Evolutionary conservation across 2,329 filamentous ascomycete genomes (phyloP), one percentile per base, ranked within the genome.

Genomic region (Apiospora hydei): DNA sequence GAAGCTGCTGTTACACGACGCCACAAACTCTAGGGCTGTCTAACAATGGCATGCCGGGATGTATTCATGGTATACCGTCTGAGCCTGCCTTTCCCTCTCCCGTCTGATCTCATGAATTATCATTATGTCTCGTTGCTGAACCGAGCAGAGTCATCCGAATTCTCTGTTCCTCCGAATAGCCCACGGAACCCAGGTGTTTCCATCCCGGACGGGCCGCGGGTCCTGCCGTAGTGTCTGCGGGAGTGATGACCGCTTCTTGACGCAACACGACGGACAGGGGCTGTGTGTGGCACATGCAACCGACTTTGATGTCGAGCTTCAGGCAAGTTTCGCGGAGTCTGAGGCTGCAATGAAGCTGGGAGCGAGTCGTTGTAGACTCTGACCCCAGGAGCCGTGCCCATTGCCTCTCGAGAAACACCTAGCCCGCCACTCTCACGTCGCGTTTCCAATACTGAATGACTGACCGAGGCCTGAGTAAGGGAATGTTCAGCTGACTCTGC

Each of bases 251-350:
- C 67, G 38, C 69, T 53, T 71, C 69, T 74, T 67, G 73, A 73
- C 66, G 53, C 44, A 4, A 69, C 41, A 61, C 76, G 75, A 41
- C 71, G 71, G 41, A 74, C 75, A 18, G 86, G 85, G 14, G 83
- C 85, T 16, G 86, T 88, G 75, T 84, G 85, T 18, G 84, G 79
- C 14, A 83, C 83, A 18, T 80, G 78, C 46, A 85, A 78, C 44
- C 82, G 83, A 70, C 85, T 85, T 69, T 80, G 83, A 73, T 87
- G 86, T 14, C 85, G 83, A 67, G 84, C 81, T 77, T 87, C 86
- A 0, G 86, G 85, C n/a, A 88, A 76, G 71, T 87, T 83, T 64
- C 81, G 80, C 30, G 87, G 86, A 14, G 87, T 88, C 75, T 86
- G 85, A n/a, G 86, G 86, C 73, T 88, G 87, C 13, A 77, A 78